These are phyloP conservation scores for Solanum clarkiae DNA, from an alignment of 257 asterid species.

Conservation along the genomic window DNA sequence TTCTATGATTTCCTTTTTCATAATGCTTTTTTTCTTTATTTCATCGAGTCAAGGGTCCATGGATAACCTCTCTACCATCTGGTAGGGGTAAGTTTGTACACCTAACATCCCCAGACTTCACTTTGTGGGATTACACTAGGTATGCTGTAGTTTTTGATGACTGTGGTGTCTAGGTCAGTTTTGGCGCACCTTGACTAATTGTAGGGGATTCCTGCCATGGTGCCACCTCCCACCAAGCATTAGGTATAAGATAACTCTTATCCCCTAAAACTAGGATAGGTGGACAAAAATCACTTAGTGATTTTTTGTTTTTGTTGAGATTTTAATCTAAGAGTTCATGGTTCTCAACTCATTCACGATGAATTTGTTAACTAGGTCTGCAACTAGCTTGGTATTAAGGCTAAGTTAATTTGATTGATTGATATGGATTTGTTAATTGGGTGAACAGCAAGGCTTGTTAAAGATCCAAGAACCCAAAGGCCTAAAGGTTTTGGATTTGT, in stretches of 20 bases:
- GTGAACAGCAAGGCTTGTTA: constrained; percentile 48
- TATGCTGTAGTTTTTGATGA: not conserved
- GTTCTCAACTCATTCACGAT: not conserved
- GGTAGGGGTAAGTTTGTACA: not conserved
- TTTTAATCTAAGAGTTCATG: not conserved
- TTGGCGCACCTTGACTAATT: not conserved
- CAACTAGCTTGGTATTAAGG: not conserved
- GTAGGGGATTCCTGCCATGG: not conserved
- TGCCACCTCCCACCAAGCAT: not conserved
- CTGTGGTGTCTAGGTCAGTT: not conserved
- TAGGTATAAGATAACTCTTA: not conserved
- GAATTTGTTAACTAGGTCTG: not conserved
- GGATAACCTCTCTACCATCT: not conserved
- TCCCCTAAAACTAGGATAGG: not conserved
- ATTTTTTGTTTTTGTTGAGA: not conserved
- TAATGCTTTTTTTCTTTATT: not conserved
- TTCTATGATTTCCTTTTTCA: not conserved
- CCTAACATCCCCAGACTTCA: not conserved
- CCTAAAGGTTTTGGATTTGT: constrained; percentile 75
- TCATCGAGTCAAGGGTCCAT: not conserved
- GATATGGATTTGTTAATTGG: not conserved
- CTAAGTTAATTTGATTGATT: not conserved
- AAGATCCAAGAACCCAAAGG: constrained; percentile 48
- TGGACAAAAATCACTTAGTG: not conserved
- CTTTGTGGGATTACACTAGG: not conserved